Evolutionary conservation across 176 grass and related monocot genomes (phyloP), one percentile per base, ranked within the genome.

Genomic region (Rhynchospora breviuscula): DNA sequence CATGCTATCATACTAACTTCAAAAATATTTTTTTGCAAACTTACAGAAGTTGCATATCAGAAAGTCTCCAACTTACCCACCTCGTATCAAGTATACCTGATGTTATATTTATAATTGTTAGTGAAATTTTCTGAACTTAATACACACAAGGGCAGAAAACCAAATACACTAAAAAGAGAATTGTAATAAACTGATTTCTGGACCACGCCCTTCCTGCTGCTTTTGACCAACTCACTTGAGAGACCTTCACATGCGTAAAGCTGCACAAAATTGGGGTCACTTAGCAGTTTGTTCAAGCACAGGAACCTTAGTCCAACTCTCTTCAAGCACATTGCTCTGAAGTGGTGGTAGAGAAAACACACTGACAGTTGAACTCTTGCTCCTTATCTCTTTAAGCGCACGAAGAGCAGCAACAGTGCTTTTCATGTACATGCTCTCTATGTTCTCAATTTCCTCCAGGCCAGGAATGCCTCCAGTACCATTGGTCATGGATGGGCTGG

Each of bases 401-500:
- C 92, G 86, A 87, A 98, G 85, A 0, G 92, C 95, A 0, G 89
- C 95, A 0, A 94, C 12, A 0, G 95, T 94, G 86, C 92, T 90
- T 79, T 94, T 98, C 90, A 98, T 94, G 86, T 94, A 94, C 88
- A 92, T 88, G 84, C 92, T 86, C 87, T 98, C 95, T 86, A 98
- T 94, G 79, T 87, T 88, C 79, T 98, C 89, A 53, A 94, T 91
- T 89, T 98, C 92, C 78, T 93, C 95, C 79, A 93, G 79, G 56
- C 89, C 92, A 17, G 89, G 89, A 77, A 94, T 86, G 11, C 76
- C 25, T 13, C 83, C 63, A 2, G 58, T 35, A 2, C 67, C 51
- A 5, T 77, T 88, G 26, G 81, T 85, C 69, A 92, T 84, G 46
- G 92, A 85, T 13, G 90, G 86, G 44, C 67, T 72, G 18, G 90